phyloP scores from a whole-genome alignment of 139 green algal genomes.

The Asterochloris erici region DNA sequence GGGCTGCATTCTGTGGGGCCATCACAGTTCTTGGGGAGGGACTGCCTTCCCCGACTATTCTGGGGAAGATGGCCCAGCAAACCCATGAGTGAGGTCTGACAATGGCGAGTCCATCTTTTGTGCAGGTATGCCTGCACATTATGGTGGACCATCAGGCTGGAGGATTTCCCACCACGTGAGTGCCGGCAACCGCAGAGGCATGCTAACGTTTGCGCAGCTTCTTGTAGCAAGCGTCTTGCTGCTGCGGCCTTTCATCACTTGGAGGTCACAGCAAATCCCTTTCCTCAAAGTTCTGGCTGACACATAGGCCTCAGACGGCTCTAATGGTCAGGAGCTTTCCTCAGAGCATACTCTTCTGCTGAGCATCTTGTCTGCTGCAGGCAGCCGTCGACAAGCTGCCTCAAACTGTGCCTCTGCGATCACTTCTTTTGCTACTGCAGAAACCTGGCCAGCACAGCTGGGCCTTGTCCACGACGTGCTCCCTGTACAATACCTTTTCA shows the following conservation, averaged over 20 bases:
- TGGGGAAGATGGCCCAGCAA: no score
- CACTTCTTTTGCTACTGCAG: conserved; percentile 2
- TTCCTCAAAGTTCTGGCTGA: not conserved
- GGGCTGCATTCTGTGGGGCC: no score
- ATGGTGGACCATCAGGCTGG: conserved; percentile 17
- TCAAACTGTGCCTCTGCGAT: not conserved
- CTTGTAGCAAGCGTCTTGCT: not conserved
- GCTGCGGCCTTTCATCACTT: no score
- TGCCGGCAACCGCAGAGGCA: not conserved
- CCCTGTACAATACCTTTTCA: conserved; percentile 15
- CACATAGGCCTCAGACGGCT: not conserved
- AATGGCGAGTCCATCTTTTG: no score
- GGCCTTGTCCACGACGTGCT: conserved; percentile 7
- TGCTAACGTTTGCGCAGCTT: not conserved
- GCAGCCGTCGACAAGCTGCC: not conserved
- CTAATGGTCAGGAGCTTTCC: not conserved
- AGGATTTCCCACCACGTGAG: conserved; percentile 19
- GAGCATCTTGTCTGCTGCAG: not conserved
- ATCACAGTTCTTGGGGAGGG: no score
- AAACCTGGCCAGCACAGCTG: conserved; percentile 20
- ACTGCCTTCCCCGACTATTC: no score
- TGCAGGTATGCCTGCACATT: conserved; percentile 18
- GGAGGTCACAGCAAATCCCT: not conserved
- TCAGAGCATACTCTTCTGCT: not conserved
- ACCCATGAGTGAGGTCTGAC: no score